These are phyloP conservation scores for Tuber umbilicatum DNA, from an alignment of 495 filamentous ascomycete genomes.

Conservation along the genomic window DNA sequence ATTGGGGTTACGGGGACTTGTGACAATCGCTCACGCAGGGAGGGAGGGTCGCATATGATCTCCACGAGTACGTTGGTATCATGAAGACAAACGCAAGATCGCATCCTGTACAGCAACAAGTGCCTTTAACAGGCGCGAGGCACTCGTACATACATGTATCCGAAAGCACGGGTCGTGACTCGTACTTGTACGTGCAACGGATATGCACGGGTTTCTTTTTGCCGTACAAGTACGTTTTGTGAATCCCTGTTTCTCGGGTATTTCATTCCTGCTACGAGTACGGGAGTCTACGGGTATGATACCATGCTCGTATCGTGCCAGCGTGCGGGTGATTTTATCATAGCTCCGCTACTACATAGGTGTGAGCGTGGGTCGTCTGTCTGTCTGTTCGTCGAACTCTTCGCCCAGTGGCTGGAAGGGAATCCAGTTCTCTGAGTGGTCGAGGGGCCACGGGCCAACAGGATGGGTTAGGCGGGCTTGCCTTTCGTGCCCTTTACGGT, in stretches of 20 bases:
- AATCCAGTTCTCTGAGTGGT: no score
- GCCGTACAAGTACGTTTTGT: not conserved
- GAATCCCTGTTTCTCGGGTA: not conserved
- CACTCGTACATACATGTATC: not conserved
- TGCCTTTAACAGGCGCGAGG: no score
- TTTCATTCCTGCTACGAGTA: not conserved
- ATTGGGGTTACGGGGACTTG: not conserved
- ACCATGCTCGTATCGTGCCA: not conserved
- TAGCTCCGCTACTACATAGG: not conserved
- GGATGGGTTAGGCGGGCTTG: no score
- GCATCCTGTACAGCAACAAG: not conserved
- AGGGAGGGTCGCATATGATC: not conserved
- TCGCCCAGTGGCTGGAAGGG: no score
- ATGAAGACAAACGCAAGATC: not conserved
- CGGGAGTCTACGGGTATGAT: not conserved
- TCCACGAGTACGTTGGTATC: not conserved
- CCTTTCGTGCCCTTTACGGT: no score
- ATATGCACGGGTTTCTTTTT: not conserved
- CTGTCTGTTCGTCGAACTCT: no score
- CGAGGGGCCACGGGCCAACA: no score
- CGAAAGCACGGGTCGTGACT: not conserved
- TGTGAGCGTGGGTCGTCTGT: no score
- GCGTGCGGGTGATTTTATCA: not conserved
- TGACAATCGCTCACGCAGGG: not conserved
- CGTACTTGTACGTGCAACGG: not conserved